Evolutionary conservation across 495 filamentous ascomycete species (phyloP).

Genomic region (Terfezia boudieri): DNA sequence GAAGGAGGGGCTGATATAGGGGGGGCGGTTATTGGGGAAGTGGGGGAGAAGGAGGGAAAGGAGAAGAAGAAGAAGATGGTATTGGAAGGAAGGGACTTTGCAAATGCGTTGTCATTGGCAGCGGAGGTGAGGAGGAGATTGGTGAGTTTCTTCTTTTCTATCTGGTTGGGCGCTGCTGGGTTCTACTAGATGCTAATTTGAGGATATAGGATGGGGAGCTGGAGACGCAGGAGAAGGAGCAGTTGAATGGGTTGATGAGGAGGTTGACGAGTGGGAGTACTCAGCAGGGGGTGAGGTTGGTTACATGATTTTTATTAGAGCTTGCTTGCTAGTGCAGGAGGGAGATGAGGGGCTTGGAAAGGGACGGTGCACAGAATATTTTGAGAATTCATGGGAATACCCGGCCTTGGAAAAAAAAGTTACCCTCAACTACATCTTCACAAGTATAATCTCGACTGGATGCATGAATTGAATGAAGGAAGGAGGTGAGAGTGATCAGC

Average conservation of each 20-base stretch:
- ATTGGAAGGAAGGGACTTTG: conserved; percentile 5
- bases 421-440: too few species aligned
- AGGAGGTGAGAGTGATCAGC: too few species aligned
- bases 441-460: too few species aligned
- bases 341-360: not conserved
- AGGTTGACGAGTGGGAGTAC: not conserved
- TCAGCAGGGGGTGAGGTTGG: not conserved
- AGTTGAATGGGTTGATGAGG: conserved; percentile 5
- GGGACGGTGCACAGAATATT: too few species aligned
- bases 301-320: not conserved
- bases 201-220: not conserved
- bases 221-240: conserved; percentile 3
- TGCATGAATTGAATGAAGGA: too few species aligned
- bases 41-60: conserved; percentile 1
- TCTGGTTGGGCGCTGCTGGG: not conserved
- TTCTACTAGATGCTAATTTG: not conserved
- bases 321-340: not conserved
- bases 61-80: not conserved
- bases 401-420: too few species aligned
- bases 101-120: conserved; percentile 11
- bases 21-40: conserved; percentile 3
- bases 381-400: too few species aligned
- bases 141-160: not conserved
- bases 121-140: conserved; percentile 8
- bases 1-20: conserved; percentile 4